A percentile compares a stretch with the other conserved stretches of the same genome.
These are phyloP conservation scores for Podaxis pistillaris DNA, from an alignment of 768 basidiomycete species.

Conservation along the genomic window DNA sequence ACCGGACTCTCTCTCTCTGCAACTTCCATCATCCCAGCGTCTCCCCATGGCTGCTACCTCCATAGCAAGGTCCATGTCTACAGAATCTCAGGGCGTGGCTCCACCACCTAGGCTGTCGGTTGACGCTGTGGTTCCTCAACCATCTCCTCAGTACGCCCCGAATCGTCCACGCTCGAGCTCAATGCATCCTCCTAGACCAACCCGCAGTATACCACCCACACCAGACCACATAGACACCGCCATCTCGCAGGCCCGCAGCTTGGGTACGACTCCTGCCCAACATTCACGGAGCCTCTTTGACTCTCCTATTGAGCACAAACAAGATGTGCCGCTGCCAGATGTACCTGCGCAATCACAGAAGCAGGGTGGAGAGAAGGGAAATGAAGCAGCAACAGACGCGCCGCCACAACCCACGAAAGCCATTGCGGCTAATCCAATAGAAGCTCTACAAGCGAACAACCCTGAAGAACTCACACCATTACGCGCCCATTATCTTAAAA, in stretches of 20 bases:
- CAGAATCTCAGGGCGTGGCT: neutral
- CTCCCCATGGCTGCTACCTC: slow-evolving; percentile 6
- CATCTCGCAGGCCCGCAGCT: neutral
- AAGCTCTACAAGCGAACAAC: slow-evolving; percentile 7
- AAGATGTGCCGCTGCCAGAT: neutral
- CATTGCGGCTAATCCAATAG: slow-evolving; percentile 3
- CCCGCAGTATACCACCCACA: slow-evolving; percentile 9
- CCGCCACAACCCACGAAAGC: neutral
- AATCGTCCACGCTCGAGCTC: neutral
- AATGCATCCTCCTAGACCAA: slow-evolving; percentile 5
- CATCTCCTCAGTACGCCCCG: slow-evolving; percentile 5
- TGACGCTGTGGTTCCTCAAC: neutral
- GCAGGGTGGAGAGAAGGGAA: neutral
- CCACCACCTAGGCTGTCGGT: neutral
- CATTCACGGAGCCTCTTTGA: neutral
- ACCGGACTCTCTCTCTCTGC: neutral
- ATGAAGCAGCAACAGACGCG: neutral
- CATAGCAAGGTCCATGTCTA: neutral
- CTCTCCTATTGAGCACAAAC: neutral
- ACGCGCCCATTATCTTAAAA: slow-evolving; percentile 98
- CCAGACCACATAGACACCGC: slow-evolving; percentile 2
- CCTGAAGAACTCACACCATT: slow-evolving; percentile 66
- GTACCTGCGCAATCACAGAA: neutral
- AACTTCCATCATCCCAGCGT: neutral
- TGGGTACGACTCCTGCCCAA: neutral